Evolutionary conservation across 2,329 filamentous ascomycete species (phyloP).

Genomic region (Berkeleyomyces rouxiae): DNA sequence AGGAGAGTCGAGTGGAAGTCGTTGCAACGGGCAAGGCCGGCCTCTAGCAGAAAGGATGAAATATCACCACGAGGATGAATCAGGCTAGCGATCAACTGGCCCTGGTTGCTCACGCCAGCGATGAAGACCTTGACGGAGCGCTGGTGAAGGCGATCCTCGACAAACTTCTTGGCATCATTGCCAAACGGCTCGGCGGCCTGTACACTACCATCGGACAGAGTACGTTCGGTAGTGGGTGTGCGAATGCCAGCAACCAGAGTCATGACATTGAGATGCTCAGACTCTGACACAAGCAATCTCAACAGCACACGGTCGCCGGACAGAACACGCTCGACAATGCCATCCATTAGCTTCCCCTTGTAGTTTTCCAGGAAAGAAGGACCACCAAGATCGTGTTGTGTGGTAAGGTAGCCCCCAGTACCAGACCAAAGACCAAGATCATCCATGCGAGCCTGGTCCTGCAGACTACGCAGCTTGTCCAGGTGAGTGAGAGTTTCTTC

Average conservation of each 20-base stretch:
- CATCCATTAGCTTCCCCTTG: slow-evolving; percentile 74
- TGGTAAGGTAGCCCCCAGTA: slow-evolving; percentile 50
- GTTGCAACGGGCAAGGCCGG: slow-evolving; percentile 79
- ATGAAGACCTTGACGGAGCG: slow-evolving; percentile 69
- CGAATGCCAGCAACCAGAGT: slow-evolving; percentile 79
- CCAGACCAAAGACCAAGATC: slow-evolving; percentile 68
- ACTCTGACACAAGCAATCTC: slow-evolving; percentile 62
- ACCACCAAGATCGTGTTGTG: slow-evolving; percentile 59
- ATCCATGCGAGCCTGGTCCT: slow-evolving; percentile 61
- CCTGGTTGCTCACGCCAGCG: slow-evolving; percentile 75
- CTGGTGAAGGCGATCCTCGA: slow-evolving; percentile 73
- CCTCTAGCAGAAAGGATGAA: slow-evolving; percentile 74
- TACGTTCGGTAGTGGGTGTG: slow-evolving; percentile 75
- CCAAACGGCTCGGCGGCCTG: slow-evolving; percentile 80
- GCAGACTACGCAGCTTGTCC: slow-evolving; percentile 60
- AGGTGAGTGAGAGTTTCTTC: slow-evolving; percentile 57
- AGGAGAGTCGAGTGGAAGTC: slow-evolving; percentile 92
- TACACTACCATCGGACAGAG: slow-evolving; percentile 59
- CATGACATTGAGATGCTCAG: slow-evolving; percentile 77
- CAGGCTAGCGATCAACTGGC: slow-evolving; percentile 74
- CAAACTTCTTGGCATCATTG: slow-evolving; percentile 74
- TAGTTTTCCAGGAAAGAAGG: slow-evolving; percentile 65
- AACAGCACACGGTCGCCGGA: slow-evolving; percentile 81
- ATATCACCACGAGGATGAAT: slow-evolving; percentile 86
- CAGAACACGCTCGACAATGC: slow-evolving; percentile 77